Conservation (phyloP, 2,329 filamentous ascomycete species). For the Cylindrodendrum hubeiense region DNA sequence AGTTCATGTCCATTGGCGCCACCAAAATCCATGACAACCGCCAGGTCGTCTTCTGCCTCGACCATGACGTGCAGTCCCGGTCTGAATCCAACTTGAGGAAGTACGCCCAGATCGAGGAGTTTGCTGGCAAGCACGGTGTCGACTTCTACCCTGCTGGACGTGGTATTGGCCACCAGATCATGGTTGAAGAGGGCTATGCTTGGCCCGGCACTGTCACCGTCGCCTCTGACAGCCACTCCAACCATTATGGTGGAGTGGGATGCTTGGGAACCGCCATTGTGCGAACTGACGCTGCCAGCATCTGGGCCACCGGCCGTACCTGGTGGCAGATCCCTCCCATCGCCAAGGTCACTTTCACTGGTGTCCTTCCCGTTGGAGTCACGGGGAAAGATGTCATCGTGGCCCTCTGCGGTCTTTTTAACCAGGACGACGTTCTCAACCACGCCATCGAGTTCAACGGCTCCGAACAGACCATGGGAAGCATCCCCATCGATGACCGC, state of each 20-base stretch:
- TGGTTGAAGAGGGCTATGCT: conserved; percentile 79
- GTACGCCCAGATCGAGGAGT: conserved; percentile 83
- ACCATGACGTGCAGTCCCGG: conserved; percentile 92
- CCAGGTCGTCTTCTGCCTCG: conserved; percentile 86
- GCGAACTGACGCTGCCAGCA: conserved; percentile 85
- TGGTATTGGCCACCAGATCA: conserved; percentile 92
- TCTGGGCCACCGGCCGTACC: conserved; percentile 85
- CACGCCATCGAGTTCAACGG: conserved; percentile 91
- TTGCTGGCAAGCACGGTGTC: conserved; percentile 82
- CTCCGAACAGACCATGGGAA: conserved; percentile 80
- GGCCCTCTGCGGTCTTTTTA: conserved; percentile 87
- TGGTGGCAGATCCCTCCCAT: conserved; percentile 94
- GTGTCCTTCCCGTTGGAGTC: conserved; percentile 81
- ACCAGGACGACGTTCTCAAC: conserved; percentile 89
- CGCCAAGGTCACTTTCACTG: conserved; percentile 82
- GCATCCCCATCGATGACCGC: conserved; percentile 78
- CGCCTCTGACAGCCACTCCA: conserved; percentile 82
- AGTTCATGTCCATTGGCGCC: conserved; percentile 85
- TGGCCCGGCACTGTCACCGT: conserved; percentile 91
- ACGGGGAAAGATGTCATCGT: conserved; percentile 96
- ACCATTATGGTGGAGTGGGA: conserved; percentile 76
- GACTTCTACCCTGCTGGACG: conserved; percentile 81
- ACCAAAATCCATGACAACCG: conserved; percentile 75
- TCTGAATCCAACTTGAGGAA: conserved; percentile 84
- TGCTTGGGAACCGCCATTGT: conserved; percentile 78